These are phyloP conservation scores for Nicotiana tabacum DNA, from an alignment of 257 asterid genomes.

Conservation along the genomic window DNA sequence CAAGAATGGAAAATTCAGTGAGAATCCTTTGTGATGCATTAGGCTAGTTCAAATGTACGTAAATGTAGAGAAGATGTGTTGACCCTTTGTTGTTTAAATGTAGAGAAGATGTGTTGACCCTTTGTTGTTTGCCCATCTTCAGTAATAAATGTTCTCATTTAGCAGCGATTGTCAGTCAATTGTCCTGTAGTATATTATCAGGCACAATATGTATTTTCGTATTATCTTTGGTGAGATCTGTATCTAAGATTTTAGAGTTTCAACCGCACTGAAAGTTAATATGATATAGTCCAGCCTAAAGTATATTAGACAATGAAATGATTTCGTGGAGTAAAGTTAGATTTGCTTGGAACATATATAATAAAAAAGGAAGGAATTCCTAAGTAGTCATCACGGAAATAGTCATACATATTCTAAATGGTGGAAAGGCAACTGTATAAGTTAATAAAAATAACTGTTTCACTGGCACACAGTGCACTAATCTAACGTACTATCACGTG, in stretches of 20 bases:
- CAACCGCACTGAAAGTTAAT: not conserved
- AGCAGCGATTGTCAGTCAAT: not conserved
- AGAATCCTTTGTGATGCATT: not conserved
- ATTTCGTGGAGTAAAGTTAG: not conserved
- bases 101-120: not conserved
- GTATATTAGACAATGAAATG: not conserved
- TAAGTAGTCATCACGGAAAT: no score
- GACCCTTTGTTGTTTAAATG: not conserved
- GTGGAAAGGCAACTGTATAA: no score
- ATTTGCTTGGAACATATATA: not conserved
- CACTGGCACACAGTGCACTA: not conserved
- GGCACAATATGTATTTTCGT: not conserved
- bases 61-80: not conserved
- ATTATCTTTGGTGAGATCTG: not conserved
- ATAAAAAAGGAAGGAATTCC: not conserved
- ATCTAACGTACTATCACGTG: not conserved
- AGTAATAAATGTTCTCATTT: not conserved
- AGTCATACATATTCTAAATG: no score
- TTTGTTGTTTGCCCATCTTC: not conserved
- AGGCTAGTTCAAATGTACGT: not conserved
- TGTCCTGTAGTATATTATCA: not conserved
- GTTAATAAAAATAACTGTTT: no score
- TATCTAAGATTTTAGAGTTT: not conserved
- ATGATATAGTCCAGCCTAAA: not conserved
- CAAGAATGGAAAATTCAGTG: not conserved